Conservation (phyloP, 179 eudicot genomes). For the Beta corolliflora region DNA sequence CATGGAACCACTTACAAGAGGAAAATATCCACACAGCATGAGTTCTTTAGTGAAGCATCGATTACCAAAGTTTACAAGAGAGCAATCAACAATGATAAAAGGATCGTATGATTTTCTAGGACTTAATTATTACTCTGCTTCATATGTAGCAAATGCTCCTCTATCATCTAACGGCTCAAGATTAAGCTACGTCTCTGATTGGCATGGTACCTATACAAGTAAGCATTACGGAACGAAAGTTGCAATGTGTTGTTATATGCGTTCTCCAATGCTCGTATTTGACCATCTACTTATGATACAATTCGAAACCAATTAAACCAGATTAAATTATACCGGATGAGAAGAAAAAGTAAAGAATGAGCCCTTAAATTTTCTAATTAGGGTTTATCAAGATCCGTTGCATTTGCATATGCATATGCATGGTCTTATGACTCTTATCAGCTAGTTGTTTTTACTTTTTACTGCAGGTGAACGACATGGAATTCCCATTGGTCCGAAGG, state of each 20-base stretch:
- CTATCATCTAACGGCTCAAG: constrained; percentile 17
- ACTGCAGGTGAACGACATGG: constrained; percentile 30
- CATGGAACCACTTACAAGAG: constrained; percentile 41
- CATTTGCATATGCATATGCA: no score
- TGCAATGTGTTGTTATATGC: not conserved
- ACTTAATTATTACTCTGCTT: constrained; percentile 51
- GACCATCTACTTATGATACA: no score
- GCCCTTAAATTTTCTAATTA: no score
- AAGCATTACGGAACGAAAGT: not conserved
- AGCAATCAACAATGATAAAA: constrained; percentile 40
- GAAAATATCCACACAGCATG: constrained; percentile 49
- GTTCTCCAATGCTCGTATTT: no score
- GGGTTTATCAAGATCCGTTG: no score
- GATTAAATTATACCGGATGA: no score
- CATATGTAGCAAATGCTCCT: constrained; percentile 33
- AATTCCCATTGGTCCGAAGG: constrained; percentile 34
- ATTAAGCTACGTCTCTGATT: constrained; percentile 25
- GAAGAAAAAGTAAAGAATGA: no score
- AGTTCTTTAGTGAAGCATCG: constrained; percentile 29
- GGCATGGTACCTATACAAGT: constrained; percentile 25
- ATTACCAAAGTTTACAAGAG: constrained; percentile 43
- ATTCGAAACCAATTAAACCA: no score
- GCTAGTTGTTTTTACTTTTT: not conserved
- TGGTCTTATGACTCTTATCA: no score
- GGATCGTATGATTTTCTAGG: constrained; percentile 58